These are phyloP conservation scores for Aspergillus avenaceus DNA, from an alignment of 495 filamentous ascomycete species.

Conservation along the genomic window DNA sequence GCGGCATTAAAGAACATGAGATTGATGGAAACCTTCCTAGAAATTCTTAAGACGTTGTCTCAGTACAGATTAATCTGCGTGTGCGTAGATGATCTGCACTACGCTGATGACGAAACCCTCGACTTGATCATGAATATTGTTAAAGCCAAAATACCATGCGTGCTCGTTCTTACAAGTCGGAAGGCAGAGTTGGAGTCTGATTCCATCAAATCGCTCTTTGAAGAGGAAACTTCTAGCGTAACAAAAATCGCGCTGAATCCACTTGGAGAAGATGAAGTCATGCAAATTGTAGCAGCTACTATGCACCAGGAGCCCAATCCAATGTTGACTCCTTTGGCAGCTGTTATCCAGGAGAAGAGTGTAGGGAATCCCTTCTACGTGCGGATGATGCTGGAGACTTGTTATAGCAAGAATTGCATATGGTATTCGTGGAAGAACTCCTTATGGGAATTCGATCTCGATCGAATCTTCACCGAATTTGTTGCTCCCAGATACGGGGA, in stretches of 20 bases:
- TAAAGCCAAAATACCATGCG: slow-evolving; percentile 65
- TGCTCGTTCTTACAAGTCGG: slow-evolving; percentile 60
- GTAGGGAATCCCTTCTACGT: slow-evolving; percentile 84
- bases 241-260: slow-evolving; percentile 65
- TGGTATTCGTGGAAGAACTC: slow-evolving; percentile 82
- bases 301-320: slow-evolving; percentile 48
- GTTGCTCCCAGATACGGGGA: slow-evolving; percentile 70
- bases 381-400: slow-evolving; percentile 83
- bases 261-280: slow-evolving; percentile 68
- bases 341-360: slow-evolving; percentile 78
- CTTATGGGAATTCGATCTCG: slow-evolving; percentile 78
- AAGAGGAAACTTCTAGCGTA: slow-evolving; percentile 41
- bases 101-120: slow-evolving; percentile 78
- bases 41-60: slow-evolving; percentile 75
- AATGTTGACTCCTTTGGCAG: slow-evolving; percentile 43
- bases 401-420: slow-evolving; percentile 78
- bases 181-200: slow-evolving; percentile 38
- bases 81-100: slow-evolving; percentile 82
- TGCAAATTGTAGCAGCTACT: slow-evolving; percentile 71
- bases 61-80: slow-evolving; percentile 77
- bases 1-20: slow-evolving; percentile 69
- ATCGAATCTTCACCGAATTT: slow-evolving; percentile 78
- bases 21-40: slow-evolving; percentile 77
- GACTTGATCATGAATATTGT: slow-evolving; percentile 76
- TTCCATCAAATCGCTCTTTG: slow-evolving; percentile 37